These are phyloP conservation scores for Cladosporium halotolerans DNA, from an alignment of 2,329 filamentous ascomycete species.

Conservation along the genomic window DNA sequence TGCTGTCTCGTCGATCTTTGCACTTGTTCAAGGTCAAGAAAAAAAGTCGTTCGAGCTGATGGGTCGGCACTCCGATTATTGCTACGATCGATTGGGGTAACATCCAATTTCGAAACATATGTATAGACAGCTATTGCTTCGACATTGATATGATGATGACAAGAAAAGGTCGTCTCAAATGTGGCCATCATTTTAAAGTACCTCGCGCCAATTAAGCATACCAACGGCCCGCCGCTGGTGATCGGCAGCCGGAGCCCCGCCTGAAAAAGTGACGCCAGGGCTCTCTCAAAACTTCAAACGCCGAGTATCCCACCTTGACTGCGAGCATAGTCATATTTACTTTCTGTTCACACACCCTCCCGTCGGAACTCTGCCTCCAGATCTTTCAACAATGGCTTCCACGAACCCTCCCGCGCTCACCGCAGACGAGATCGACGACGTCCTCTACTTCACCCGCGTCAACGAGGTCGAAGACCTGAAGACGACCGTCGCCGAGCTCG, in stretches of 20 bases:
- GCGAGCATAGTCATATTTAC: background rate
- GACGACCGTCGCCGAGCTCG: slow-evolving; percentile 52
- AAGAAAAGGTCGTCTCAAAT: no score
- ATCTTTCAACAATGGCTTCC: slow-evolving; percentile 10
- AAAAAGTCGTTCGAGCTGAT: no score
- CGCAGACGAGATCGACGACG: slow-evolving; percentile 81
- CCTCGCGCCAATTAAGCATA: background rate
- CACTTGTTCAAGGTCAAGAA: no score
- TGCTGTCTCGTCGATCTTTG: no score
- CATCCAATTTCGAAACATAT: no score
- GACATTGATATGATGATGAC: no score
- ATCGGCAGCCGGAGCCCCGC: background rate
- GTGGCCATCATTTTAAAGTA: background rate
- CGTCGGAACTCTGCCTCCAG: background rate
- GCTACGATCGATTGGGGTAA: no score
- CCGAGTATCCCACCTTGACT: background rate
- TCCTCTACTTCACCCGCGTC: slow-evolving; percentile 77
- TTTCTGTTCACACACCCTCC: background rate
- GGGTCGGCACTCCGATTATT: no score
- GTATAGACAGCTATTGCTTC: no score
- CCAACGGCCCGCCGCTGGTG: background rate
- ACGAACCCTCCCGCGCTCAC: slow-evolving; percentile 40
- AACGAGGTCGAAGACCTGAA: slow-evolving; percentile 69
- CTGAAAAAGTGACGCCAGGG: background rate
- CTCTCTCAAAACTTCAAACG: background rate